phyloP scores from a whole-genome alignment of 495 filamentous ascomycete genomes.

The Articulospora tetracladia region DNA sequence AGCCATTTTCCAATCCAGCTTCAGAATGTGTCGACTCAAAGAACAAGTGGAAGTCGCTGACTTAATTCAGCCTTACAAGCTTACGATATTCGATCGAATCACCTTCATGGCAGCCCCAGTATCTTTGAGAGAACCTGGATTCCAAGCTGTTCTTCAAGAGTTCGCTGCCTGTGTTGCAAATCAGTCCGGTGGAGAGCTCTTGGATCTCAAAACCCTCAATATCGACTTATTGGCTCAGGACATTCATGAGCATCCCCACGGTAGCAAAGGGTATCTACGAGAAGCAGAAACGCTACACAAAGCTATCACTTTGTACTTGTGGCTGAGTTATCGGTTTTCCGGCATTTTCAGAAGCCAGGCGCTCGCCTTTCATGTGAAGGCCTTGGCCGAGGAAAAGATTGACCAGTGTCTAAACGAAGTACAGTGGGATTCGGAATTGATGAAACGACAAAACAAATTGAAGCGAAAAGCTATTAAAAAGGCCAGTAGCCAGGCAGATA shows the following conservation, averaged over 20 bases:
- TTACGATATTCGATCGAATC: slow-evolving; percentile 69
- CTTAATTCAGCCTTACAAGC: slow-evolving; percentile 57
- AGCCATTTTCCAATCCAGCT: slow-evolving; percentile 53
- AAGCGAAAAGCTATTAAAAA: not conserved
- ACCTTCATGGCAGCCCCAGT: slow-evolving; percentile 70
- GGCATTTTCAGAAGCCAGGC: slow-evolving; percentile 76
- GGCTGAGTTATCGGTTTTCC: slow-evolving; percentile 70
- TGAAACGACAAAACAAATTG: not conserved
- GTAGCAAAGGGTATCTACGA: slow-evolving; percentile 49
- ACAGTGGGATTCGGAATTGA: slow-evolving; percentile 1
- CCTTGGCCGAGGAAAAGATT: slow-evolving; percentile 74
- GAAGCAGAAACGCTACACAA: slow-evolving; percentile 76
- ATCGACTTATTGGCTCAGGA: slow-evolving; percentile 60
- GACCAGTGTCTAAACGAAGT: slow-evolving; percentile 51
- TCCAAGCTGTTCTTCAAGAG: slow-evolving; percentile 42
- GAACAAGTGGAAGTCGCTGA: slow-evolving; percentile 62
- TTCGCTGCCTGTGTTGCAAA: slow-evolving; percentile 66
- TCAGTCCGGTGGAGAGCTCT: slow-evolving; percentile 55
- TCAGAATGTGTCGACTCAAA: slow-evolving; percentile 64
- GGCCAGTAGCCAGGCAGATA: not conserved
- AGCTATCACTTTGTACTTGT: slow-evolving; percentile 77
- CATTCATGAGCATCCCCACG: slow-evolving; percentile 29
- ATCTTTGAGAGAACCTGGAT: slow-evolving; percentile 30
- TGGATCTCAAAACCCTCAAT: slow-evolving; percentile 60
- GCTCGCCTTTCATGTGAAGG: slow-evolving; percentile 77